Evolutionary conservation across 1,139 yeast genomes (phyloP), one percentile per base, ranked within the genome.

Genomic region (Arxiozyma heterogenica): DNA sequence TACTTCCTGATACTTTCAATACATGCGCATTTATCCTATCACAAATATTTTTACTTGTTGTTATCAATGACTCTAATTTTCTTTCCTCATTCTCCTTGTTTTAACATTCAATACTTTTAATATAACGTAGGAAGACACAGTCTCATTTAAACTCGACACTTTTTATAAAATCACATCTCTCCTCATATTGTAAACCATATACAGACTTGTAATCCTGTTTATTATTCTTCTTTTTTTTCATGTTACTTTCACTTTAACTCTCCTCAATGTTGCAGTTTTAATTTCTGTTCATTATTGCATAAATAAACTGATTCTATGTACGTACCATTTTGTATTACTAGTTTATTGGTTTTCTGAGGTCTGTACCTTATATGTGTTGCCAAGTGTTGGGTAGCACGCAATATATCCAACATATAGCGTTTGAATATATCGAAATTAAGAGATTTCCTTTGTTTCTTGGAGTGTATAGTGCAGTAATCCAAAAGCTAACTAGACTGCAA

Each of bases 261-360:
- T 15, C 12, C n/a, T 15, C 6, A 6, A 12, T 34, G 6, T 12
- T 15, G 39, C n/a, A 34, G 15, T 12, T 12, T 34, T 6, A 15
- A 34, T 34, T 34, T 18, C 41, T 45, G 47, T 30, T 30, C 27
- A 34, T 15, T 34, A 8, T 34, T 34, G n/a, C 39, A 34, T 34
- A 12, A 34, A 3, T 34, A 34, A 34, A 34, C n/a, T 12, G 21
- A n/a, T 27, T 21, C 34, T 23, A 18, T 30, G 47, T 45, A 45
- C 47, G 47, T 45, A 45, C 47, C 47, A 45, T 45, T 45, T 45
- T 45, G 47, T 30, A 45, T 27, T 45, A 45, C 34, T 45, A 45
- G 47, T 45, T 45, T 45, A 45, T 45, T 20, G 22, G n/a, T 45
- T 23, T 45, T 34, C 39, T 34, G 39, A 12, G 39, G 39, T 34